Evolutionary conservation across 2,329 filamentous ascomycete species (phyloP).

Genomic region (Epichloe baconii): DNA sequence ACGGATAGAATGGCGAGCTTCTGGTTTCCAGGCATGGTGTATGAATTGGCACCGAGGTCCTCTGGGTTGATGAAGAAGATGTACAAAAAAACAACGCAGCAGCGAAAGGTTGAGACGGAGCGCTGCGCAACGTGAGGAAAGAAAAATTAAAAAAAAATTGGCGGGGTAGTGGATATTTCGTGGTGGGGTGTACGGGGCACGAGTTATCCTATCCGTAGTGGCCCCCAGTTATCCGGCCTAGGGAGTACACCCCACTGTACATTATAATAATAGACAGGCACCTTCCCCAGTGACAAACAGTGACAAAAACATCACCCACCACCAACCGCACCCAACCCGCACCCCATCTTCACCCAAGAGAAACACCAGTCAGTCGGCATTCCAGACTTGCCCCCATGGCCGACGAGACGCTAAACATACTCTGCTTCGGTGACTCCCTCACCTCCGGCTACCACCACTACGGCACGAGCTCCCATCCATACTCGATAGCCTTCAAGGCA

Average conservation of each 20-base stretch:
- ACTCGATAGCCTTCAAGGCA: slow-evolving; percentile 33
- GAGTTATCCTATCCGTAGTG: too few relatives aligned
- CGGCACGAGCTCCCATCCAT: slow-evolving; percentile 36
- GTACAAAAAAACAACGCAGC: not conserved
- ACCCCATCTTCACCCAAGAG: too few relatives aligned
- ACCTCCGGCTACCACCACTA: slow-evolving; percentile 39
- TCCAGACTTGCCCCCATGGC: not conserved
- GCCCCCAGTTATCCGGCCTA: too few relatives aligned
- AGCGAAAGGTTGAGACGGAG: not conserved
- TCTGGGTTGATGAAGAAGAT: not conserved
- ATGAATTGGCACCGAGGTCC: slow-evolving; percentile 8
- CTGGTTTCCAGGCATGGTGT: slow-evolving; percentile 30
- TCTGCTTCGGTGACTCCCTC: slow-evolving; percentile 54
- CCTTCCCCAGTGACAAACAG: too few relatives aligned
- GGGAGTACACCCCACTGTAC: too few relatives aligned
- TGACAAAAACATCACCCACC: too few relatives aligned
- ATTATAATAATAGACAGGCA: too few relatives aligned
- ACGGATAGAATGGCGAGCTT: slow-evolving; percentile 86
- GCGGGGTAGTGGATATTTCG: not conserved
- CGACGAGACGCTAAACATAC: slow-evolving; percentile 30
- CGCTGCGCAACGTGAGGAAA: too few relatives aligned
- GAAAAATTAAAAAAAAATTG: not conserved
- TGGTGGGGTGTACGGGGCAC: too few relatives aligned
- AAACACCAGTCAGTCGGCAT: too few relatives aligned
- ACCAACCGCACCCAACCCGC: too few relatives aligned